Evolutionary conservation across 768 basidiomycete genomes (phyloP), one percentile per base, ranked within the genome.

Genomic region (Calocybe gangraenosa): DNA sequence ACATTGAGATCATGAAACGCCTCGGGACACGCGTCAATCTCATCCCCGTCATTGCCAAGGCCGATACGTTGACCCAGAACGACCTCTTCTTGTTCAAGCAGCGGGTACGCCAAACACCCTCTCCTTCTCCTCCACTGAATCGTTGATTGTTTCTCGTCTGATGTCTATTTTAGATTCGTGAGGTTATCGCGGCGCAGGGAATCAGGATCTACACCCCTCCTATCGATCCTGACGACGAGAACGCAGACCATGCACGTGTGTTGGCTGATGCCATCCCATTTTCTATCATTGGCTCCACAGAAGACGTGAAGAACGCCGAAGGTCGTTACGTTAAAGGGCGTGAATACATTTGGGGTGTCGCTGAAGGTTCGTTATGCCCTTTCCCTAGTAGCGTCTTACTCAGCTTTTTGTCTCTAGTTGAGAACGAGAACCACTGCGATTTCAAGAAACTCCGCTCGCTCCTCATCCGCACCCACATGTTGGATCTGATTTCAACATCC

Each of bases 291-390:
- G 96, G 96, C 23, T 92, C 88, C 18, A 97, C 91, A 0, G 84
- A 94, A 60, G 95, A 99, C 54, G 95, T 99, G 37, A 79, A 80
- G 58, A 97, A 92, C 3, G 69, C 75, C 18, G 95, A 98, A 61
- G 96, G 96, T 9, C 82, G 93, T 46, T 68, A 81, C 25, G 96
- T 99, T 61, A 98, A 98, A 69, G 96, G 96, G 37, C 84, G 96
- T 58, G 91, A 98, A 67, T 99, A 99, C 63, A 82, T 95, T 11
- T 99, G 96, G 96, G 96, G 96, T 75, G 93, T 99, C n/a, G 96
- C 96, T 7, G 96, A 99, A 75, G 91, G 91, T 91, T 32, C 39
- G 74, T 66, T 19, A 15, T 42, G 10, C 22, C 25, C 25, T 1
- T 13, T 31, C 30, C 4, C 2, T 44, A 28, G 20, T 13, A 5